Conservation (phyloP, 1,139 yeast genomes). For the Taphrina betulina region DNA sequence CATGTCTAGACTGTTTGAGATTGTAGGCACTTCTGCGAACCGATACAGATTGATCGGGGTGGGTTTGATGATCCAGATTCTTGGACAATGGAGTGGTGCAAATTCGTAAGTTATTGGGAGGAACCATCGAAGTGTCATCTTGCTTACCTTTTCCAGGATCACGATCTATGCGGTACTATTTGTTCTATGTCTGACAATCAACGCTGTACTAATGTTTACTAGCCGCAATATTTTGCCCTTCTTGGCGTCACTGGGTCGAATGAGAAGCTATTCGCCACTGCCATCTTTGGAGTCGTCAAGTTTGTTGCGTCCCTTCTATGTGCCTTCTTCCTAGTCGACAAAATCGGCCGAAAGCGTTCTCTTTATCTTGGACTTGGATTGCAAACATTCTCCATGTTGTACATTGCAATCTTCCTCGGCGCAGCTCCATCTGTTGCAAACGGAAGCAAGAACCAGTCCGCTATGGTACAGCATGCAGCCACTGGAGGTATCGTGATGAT, state of each 20-base stretch:
- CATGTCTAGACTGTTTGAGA: constrained; percentile 14
- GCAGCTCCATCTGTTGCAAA: constrained; percentile 46
- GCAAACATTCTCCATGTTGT: constrained; percentile 44
- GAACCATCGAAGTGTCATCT: background rate
- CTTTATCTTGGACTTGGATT: constrained; percentile 49
- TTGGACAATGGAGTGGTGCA: constrained; percentile 66
- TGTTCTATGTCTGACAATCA: too few species aligned
- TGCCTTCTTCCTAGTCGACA: constrained; percentile 53
- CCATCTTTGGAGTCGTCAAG: constrained; percentile 55
- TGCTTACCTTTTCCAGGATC: constrained; percentile 41
- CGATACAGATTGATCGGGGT: constrained; percentile 51
- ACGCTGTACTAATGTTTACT: too few species aligned
- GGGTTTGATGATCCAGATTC: constrained; percentile 51
- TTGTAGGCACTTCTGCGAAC: constrained; percentile 43
- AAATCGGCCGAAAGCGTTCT: constrained; percentile 52
- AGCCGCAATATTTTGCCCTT: constrained; percentile 55
- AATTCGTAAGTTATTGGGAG: constrained; percentile 50
- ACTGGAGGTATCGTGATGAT: constrained; percentile 39
- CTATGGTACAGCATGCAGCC: constrained; percentile 18
- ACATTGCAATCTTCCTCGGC: constrained; percentile 52
- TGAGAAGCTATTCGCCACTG: constrained; percentile 53
- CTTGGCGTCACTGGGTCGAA: constrained; percentile 50
- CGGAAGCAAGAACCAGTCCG: constrained; percentile 1
- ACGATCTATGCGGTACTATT: constrained; percentile 64
- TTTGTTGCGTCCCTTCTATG: constrained; percentile 46